These are phyloP conservation scores for Claviceps sp. DNA, from an alignment of 2,329 filamentous ascomycete genomes.

Conservation along the genomic window DNA sequence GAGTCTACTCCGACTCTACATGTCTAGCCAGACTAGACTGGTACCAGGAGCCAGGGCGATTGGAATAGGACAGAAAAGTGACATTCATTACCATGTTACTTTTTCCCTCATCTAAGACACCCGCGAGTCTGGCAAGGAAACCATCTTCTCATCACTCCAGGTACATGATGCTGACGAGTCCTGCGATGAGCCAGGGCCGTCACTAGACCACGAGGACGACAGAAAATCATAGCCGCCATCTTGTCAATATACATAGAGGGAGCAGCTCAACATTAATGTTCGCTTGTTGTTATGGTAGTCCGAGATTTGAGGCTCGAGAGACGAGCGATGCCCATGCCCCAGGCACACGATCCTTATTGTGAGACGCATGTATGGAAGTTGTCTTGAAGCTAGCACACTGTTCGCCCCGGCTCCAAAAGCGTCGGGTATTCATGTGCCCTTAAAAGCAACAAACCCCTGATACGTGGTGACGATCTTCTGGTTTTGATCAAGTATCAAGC, in stretches of 20 bases:
- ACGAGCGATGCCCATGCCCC: background rate
- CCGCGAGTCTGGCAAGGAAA: constrained; percentile 6
- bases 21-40: background rate
- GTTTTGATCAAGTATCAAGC: background rate
- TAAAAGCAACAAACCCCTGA: background rate
- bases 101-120: constrained; percentile 9
- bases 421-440: background rate
- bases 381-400: background rate
- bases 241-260: no score
- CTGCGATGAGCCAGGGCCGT: background rate
- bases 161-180: background rate
- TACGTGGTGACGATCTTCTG: background rate
- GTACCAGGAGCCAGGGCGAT: background rate
- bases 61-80: background rate
- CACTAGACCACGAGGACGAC: no score
- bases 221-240: no score
- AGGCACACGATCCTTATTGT: background rate
- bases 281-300: background rate
- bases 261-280: no score
- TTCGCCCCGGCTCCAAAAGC: background rate
- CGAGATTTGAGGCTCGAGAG: background rate
- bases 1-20: no score
- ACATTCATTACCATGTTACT: constrained; percentile 5
- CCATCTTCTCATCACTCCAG: background rate
- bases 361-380: background rate